Conservation (phyloP, 1,139 yeast genomes). For the Blastobotrys malaysiensis region DNA sequence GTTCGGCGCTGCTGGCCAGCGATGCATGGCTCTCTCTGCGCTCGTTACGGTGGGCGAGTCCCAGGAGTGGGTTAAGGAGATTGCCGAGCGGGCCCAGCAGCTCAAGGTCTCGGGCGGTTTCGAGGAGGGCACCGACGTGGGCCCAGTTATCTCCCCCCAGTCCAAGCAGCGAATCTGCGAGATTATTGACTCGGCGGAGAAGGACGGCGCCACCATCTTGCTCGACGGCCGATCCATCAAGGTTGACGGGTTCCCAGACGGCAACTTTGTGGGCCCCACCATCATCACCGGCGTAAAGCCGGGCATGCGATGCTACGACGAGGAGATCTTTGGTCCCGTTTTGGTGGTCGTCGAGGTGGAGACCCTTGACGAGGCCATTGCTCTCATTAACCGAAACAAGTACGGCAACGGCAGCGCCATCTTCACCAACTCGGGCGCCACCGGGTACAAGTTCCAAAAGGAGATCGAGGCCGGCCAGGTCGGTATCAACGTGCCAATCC, state of each 20-base stretch:
- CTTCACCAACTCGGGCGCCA: conserved; percentile 65
- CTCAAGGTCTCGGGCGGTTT: conserved; percentile 66
- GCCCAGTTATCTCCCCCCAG: conserved; percentile 65
- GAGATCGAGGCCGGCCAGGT: conserved; percentile 73
- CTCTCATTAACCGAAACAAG: conserved; percentile 55
- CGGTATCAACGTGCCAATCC: conserved; percentile 76
- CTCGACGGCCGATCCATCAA: conserved; percentile 60
- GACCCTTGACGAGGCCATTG: conserved; percentile 68
- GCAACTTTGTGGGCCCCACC: conserved; percentile 74
- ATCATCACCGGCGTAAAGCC: conserved; percentile 58
- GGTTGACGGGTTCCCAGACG: conserved; percentile 52
- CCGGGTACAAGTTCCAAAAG: conserved; percentile 65
- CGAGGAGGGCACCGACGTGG: conserved; percentile 55
- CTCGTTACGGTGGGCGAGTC: conserved; percentile 71
- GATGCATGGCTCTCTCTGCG: conserved; percentile 79
- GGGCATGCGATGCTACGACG: conserved; percentile 67
- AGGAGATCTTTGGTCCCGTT: conserved; percentile 76
- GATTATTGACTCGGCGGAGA: conserved; percentile 52
- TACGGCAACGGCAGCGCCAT: conserved; percentile 74
- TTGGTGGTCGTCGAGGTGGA: conserved; percentile 58
- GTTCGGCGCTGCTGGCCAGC: conserved; percentile 81
- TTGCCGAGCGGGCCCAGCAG: conserved; percentile 52
- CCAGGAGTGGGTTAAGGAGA: conserved; percentile 58
- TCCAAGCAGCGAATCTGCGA: conserved; percentile 50
- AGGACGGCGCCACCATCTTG: conserved; percentile 50